A percentile compares a stretch with the other conserved stretches of the same genome.
Conservation (phyloP, 345 rosid species). For the Triadica sebifera region DNA sequence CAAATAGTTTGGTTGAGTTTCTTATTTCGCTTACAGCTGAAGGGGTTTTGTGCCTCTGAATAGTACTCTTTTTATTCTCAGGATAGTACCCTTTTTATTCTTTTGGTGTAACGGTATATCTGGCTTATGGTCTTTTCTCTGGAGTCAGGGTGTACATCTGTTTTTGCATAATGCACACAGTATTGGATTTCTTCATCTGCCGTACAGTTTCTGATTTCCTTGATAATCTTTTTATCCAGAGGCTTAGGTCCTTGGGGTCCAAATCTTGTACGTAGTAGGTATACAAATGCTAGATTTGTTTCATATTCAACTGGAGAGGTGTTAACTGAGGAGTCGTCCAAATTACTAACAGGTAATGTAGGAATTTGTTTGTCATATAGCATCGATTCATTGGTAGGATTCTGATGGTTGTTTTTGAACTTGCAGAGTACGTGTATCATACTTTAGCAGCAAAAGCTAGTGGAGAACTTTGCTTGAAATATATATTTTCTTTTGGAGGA, state of each 20-base stretch:
- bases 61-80: too few relatives aligned
- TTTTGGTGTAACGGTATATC: neutral
- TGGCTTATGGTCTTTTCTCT: neutral
- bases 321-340: constrained; percentile 71
- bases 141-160: neutral
- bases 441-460: constrained; percentile 93
- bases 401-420: constrained; percentile 22
- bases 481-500: constrained; percentile 91
- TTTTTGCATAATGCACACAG: neutral
- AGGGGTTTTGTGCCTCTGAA: neutral
- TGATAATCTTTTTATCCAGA: constrained; percentile 47
- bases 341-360: constrained; percentile 65
- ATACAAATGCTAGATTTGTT: constrained; percentile 84
- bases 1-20: neutral
- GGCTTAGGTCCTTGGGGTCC: constrained; percentile 99
- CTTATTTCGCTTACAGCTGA: neutral
- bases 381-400: constrained; percentile 7
- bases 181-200: too few relatives aligned
- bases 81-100: too few relatives aligned
- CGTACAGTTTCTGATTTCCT: constrained; percentile 3
- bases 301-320: constrained; percentile 49
- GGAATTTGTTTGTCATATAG: neutral
- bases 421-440: constrained; percentile 79
- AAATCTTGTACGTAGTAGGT: constrained; percentile 67
- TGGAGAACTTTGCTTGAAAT: constrained; percentile 95